phyloP scores from a whole-genome alignment of 2,329 filamentous ascomycete genomes.

The Laburnicola sp. region DNA sequence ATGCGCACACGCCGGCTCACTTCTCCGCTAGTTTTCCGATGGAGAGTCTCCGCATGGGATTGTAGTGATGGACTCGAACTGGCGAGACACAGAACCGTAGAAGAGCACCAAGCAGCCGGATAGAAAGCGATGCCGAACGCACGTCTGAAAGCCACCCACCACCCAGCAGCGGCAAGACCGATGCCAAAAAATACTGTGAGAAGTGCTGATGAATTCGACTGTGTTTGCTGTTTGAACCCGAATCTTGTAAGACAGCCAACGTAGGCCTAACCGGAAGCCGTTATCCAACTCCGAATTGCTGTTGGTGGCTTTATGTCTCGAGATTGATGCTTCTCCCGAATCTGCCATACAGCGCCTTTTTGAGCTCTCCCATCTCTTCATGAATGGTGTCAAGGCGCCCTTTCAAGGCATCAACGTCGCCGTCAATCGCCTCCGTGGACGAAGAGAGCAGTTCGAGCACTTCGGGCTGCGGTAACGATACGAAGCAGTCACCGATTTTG shows the following conservation, averaged over 20 bases:
- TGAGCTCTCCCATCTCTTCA: slow-evolving; percentile 87
- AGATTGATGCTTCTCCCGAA: slow-evolving; percentile 98
- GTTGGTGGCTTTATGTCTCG: slow-evolving; percentile 63
- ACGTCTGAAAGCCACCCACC: no score
- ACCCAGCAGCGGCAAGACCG: background rate
- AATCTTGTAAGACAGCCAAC: background rate
- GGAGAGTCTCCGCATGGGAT: background rate
- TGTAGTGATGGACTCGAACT: background rate
- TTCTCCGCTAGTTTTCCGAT: background rate
- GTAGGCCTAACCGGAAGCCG: slow-evolving; percentile 2
- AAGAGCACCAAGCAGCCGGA: background rate
- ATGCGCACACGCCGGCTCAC: slow-evolving; percentile 9
- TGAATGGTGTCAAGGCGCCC: slow-evolving; percentile 73
- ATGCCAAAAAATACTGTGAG: background rate
- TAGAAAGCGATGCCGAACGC: background rate
- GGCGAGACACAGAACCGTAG: background rate
- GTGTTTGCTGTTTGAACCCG: slow-evolving; percentile 1
- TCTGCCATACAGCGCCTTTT: slow-evolving; percentile 88
- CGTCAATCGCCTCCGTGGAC: slow-evolving; percentile 73
- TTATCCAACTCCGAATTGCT: background rate
- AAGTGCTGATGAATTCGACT: background rate
- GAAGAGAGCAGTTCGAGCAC: slow-evolving; percentile 81
- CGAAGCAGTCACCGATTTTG: slow-evolving; percentile 95
- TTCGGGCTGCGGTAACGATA: slow-evolving; percentile 79
- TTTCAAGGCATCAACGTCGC: slow-evolving; percentile 75